Base-by-base conservation (phyloP, 2,329 filamentous ascomycete genomes). In the Cercospora beticola region DNA sequence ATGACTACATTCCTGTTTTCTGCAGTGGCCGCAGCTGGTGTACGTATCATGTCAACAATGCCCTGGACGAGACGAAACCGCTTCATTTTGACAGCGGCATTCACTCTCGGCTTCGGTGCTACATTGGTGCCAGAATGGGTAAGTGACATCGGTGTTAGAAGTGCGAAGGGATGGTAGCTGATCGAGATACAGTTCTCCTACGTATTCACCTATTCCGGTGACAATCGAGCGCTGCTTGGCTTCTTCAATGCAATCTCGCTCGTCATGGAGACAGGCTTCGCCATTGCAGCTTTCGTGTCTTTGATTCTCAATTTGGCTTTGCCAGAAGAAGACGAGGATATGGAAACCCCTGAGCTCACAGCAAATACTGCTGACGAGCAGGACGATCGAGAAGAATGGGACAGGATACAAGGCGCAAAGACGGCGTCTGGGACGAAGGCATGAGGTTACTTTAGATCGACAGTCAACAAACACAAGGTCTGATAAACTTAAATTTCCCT, bases 61-160 rank as follows among this genome's bases (percentile, higher is more conserved):
- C 85, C 87, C 0, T 94, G 94, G 77, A 93, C 87, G n/a, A 87
- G 92, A 43, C 88, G 92, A 62, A 94, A 91, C 74, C 86, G 92
- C 26, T 95, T 95, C 81, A 92, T 95, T 74, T 84, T 95, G 10
- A 93, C 92, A 0, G 90, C 91, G 0, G 87, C 89, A 0, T 82
- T 95, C 33, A 85, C 91, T 0, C 82, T 94, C 30, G 92, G 92
- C 33, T 92, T 92, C 71, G 81, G 83, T 59, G 83, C 83, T 0
- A 84, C 81, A 1, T 74, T 84, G 65, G 82, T 84, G 1, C 82
- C 83, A 1, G 78, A 66, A 54, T 77, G 76, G 76, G 62, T 65
- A n/a, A 58, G 62, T 21, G 6, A n/a, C 10, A 36, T 16, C 12
- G 12, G 31, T 6, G 5, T 33, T 5, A 9, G 10, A n/a, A 21